Evolutionary conservation across 495 filamentous ascomycete genomes (phyloP).

Genomic region (Podospora pseudopauciseta): DNA sequence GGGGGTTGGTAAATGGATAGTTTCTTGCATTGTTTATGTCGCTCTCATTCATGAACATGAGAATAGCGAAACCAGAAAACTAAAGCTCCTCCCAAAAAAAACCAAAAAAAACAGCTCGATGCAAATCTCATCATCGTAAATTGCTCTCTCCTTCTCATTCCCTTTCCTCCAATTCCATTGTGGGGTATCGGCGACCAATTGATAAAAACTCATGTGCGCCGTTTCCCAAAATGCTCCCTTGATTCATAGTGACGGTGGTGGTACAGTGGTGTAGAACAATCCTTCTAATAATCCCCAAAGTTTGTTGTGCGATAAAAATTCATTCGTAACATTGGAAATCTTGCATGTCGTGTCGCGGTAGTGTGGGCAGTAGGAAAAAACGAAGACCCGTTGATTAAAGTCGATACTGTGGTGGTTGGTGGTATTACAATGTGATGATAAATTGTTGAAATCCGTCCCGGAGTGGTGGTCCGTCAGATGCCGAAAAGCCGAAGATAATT

Average conservation of each 20-base stretch:
- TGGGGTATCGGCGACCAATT: constrained; percentile 24
- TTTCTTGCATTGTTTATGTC: not conserved
- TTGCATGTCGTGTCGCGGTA: constrained; percentile 18
- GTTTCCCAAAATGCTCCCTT: constrained; percentile 22
- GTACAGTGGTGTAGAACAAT: constrained; percentile 23
- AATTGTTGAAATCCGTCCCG: constrained; percentile 3
- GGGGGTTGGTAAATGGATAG: not conserved
- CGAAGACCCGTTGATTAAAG: constrained; percentile 29
- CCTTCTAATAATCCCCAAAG: constrained; percentile 20
- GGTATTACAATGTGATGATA: constrained; percentile 26
- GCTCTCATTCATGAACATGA: constrained; percentile 4
- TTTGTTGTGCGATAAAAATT: constrained; percentile 10
- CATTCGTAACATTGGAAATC: constrained; percentile 20
- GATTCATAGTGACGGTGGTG: constrained; percentile 9
- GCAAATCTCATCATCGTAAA: not conserved
- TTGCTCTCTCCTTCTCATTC: not conserved
- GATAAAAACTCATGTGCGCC: constrained; percentile 26
- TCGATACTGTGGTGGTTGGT: constrained; percentile 24
- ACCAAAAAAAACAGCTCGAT: not conserved
- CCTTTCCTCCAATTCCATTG: constrained; percentile 12
- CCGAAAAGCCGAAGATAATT: constrained; percentile 11
- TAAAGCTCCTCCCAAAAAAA: not conserved
- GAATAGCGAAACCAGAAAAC: constrained; percentile 5
- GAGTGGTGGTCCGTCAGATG: constrained; percentile 12
- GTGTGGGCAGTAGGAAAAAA: constrained; percentile 16